A percentile compares a stretch with the other conserved stretches of the same genome.
Conservation (phyloP, 2,329 filamentous ascomycete species). For the Ophiostoma ips region DNA sequence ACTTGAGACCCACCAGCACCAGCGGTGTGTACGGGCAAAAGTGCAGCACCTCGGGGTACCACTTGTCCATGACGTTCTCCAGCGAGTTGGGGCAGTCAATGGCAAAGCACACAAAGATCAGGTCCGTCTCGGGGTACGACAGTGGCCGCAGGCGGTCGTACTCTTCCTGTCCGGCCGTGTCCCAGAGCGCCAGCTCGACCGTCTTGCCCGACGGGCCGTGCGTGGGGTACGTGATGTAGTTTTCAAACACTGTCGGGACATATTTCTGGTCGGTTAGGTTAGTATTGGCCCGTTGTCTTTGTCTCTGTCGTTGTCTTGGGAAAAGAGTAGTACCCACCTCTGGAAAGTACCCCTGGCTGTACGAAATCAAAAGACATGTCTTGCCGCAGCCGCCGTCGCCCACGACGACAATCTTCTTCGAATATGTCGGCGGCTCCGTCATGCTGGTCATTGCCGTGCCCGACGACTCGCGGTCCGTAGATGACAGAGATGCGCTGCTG, state of each 20-base stretch:
- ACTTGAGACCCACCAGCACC: slow-evolving; percentile 91
- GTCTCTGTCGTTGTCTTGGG: background rate
- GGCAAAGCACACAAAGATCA: slow-evolving; percentile 97
- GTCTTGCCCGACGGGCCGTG: slow-evolving; percentile 82
- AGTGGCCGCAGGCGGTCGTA: slow-evolving; percentile 92
- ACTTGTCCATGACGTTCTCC: slow-evolving; percentile 99
- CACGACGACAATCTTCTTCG: slow-evolving; percentile 98
- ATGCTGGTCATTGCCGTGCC: slow-evolving; percentile 58
- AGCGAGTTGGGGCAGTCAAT: slow-evolving; percentile 97
- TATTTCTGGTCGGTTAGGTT: slow-evolving; percentile 61
- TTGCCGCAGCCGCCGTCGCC: slow-evolving; percentile 97
- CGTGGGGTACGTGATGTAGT: slow-evolving; percentile 96
- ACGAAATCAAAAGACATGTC: slow-evolving; percentile 96
- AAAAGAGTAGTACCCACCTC: slow-evolving; percentile 74
- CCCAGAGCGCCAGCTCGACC: slow-evolving; percentile 93
- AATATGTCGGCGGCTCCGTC: slow-evolving; percentile 76
- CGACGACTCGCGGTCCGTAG: slow-evolving; percentile 61
- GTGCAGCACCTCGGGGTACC: slow-evolving; percentile 97
- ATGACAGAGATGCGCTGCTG: slow-evolving; percentile 68
- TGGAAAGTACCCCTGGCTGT: slow-evolving; percentile 96
- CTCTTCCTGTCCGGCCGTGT: slow-evolving; percentile 96
- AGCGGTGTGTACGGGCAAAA: slow-evolving; percentile 97
- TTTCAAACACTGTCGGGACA: slow-evolving; percentile 96
- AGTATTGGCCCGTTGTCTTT: slow-evolving; percentile 1
- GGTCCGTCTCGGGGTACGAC: slow-evolving; percentile 94